Evolutionary conservation across 1,139 yeast genomes (phyloP).

Genomic region (Hanseniaspora uvarum): DNA sequence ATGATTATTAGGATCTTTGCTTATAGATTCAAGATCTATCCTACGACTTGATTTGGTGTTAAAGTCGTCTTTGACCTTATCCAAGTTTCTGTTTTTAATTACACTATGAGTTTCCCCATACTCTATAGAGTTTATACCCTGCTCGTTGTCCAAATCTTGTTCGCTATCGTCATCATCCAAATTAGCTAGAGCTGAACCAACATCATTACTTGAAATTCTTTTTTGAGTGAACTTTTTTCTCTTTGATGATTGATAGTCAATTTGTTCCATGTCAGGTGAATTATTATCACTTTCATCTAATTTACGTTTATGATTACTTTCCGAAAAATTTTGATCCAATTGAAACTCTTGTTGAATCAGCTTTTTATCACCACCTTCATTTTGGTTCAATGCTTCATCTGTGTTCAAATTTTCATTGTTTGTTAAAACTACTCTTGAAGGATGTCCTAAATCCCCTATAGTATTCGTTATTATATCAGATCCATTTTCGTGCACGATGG

Average conservation of each 20-base stretch:
- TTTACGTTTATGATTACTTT: constrained; percentile 5
- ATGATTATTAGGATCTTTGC: constrained; percentile 17
- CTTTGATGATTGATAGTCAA: not conserved
- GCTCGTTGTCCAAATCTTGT: not conserved
- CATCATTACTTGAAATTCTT: not conserved
- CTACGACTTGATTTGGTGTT: not conserved
- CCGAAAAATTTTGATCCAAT: not conserved
- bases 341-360: constrained; percentile 11
- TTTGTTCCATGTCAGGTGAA: not conserved
- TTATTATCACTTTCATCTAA: not conserved
- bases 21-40: constrained; percentile 1
- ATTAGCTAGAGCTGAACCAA: not conserved
- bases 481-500: not conserved
- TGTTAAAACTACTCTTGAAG: not conserved
- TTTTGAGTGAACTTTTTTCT: not conserved
- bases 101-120: constrained; percentile 7
- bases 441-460: constrained; percentile 7
- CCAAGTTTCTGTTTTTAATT: constrained; percentile 11
- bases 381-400: not conserved
- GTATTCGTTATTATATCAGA: not conserved
- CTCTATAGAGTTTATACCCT: not conserved
- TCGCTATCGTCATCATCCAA: constrained; percentile 11
- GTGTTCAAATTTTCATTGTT: not conserved
- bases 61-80: constrained; percentile 1
- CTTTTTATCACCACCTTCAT: not conserved